Base-by-base conservation (phyloP, 306 rosid genomes). In the Malus fusca region DNA sequence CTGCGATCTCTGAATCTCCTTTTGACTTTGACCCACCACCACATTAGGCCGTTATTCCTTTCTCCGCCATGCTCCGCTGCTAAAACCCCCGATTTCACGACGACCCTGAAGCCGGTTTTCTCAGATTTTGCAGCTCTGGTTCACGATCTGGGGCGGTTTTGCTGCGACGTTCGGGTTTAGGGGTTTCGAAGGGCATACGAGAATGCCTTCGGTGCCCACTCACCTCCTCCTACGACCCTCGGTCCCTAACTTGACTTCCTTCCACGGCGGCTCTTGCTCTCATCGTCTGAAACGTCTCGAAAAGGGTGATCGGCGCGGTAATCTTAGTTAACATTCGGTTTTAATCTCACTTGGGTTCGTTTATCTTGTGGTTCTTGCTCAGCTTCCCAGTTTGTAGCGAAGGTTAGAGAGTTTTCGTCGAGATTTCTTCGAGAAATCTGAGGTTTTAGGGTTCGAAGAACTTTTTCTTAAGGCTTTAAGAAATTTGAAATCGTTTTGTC, bases 241-340 rank as follows among this genome's bases (percentile, higher is more conserved):
- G 64, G 66, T 80, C 81, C 85, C 85, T 69, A 89, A 87, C 17
- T n/a, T 87, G 75, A 76, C 60, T 59, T 79, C 82, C 23, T 87
- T 84, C 69, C 89, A 87, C 66, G 87, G 85, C 69, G 92, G 97
- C 56, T 87, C 92, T 2, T 87, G 86, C 44, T 78, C 84, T 81
- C 89, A 85, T 84, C 94, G 96, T 91, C 82, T 87, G 70, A 90
- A 93, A 82, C 88, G 75, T 84, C 91, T 91, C 15, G 86, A 87
- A 73, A 90, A 88, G 44, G 68, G 97, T 81, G 91, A 93, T 86
- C 88, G 94, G 79, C 98, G 96, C 74, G 96, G 94, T 85, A 93
- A 86, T 90, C 96, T 93, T 88, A 87, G 94, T 88, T 91, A 85
- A 87, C 97, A 70, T 81, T 68, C 63, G 75, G 84, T 30, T 53